Base-by-base conservation (phyloP, 176 grass and related monocot species). In the Bromus sterilis region DNA sequence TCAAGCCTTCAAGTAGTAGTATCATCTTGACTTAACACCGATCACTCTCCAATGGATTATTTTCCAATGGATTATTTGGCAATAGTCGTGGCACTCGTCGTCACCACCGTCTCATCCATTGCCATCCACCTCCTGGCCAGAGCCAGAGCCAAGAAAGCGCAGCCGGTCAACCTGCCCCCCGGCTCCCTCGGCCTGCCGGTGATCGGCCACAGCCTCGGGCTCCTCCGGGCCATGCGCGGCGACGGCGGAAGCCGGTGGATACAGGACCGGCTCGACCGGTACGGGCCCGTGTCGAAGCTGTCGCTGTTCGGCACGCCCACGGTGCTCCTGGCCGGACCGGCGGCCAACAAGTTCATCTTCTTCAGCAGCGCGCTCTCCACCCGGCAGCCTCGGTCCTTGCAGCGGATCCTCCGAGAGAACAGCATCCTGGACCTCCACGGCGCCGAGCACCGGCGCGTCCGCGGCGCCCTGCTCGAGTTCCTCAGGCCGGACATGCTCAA, bases 231-330 rank as follows among this genome's bases (percentile, higher is more conserved):
- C 62, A 89, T 92, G 90, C 79, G 70, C n/a, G 12, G 26, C 79
- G 85, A 89, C 21, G 20, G n/a, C 40, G 30, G 48, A 30, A 21
- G 30, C 21, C 46, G 10, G 72, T 55, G 72, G 31, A 30, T 71
- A 18, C 7, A 40, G 12, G 36, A 31, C 28, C 28, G 73, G 6
- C 73, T 82, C 46, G 42, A 41, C 39, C 80, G 70, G 78, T 85
- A 93, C 42, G 91, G 91, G 11, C 59, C 84, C 2, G 88, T 93
- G 23, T 93, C 77, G 4, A 93, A 93, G 84, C 77, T 93, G 21
- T 93, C 87, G 2, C 84, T 93, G 32, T 89, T 93, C 84, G 67
- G 66, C 76, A 10, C 33, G 34, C 84, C 81, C 51, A 82, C 77
- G 18, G 81, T 93, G 42, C 30, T 87, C 37, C 11, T 90, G 4